phyloP scores from a whole-genome alignment of 1,284 basidiomycete species.

The Cerioporus squamosus region DNA sequence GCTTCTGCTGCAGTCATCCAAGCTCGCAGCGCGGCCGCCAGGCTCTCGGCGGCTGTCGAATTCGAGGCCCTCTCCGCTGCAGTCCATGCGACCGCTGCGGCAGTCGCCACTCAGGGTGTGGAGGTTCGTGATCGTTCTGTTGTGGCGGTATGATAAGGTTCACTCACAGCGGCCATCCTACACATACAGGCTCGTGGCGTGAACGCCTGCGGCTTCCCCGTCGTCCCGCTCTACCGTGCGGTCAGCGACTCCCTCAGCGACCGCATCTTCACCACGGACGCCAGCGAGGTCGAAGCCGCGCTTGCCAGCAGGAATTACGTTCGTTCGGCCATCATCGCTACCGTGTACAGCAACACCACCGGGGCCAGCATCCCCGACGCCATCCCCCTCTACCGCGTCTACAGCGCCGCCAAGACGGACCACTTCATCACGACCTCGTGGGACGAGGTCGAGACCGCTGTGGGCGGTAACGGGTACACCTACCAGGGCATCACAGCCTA shows the following conservation, averaged over 20 bases:
- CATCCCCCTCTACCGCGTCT: background rate
- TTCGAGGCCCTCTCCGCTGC: too few relatives aligned
- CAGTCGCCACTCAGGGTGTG: too few relatives aligned
- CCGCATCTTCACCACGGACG: slow-evolving; percentile 6
- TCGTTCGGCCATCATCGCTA: background rate
- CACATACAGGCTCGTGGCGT: background rate
- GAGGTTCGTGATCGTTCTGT: too few relatives aligned
- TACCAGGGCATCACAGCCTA: slow-evolving; percentile 5
- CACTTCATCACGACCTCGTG: slow-evolving; percentile 6
- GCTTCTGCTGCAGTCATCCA: too few relatives aligned
- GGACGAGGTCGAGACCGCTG: background rate
- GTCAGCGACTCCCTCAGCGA: slow-evolving; percentile 3
- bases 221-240: slow-evolving; percentile 2
- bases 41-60: too few relatives aligned
- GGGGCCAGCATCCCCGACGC: slow-evolving; percentile 1
- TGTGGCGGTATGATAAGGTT: too few relatives aligned
- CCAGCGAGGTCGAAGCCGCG: slow-evolving; percentile 1
- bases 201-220: slow-evolving; percentile 4
- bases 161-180: too few relatives aligned
- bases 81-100: too few relatives aligned
- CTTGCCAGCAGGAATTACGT: background rate
- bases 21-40: too few relatives aligned
- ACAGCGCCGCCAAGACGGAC: background rate
- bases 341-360: slow-evolving; percentile 3
- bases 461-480: background rate